These are phyloP conservation scores for Solidago caesia DNA, from an alignment of 129 eudicot genomes.

Conservation along the genomic window DNA sequence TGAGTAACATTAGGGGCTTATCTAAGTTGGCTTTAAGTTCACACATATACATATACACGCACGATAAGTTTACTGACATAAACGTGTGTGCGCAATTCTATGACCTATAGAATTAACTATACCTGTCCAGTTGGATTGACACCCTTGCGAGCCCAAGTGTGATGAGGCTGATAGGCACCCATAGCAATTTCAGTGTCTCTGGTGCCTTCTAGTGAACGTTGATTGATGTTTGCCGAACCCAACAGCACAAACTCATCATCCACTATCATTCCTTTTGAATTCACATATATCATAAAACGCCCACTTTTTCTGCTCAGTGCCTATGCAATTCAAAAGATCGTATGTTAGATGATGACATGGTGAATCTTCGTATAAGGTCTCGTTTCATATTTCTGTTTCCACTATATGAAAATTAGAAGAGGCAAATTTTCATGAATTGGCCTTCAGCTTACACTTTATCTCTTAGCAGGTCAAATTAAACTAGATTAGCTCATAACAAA, in stretches of 20 bases:
- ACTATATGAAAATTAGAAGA: neutral
- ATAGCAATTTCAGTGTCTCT: constrained; percentile 6
- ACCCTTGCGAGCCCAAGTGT: constrained; percentile 15
- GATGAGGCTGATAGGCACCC: constrained; percentile 16
- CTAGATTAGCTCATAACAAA: neutral
- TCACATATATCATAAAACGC: constrained; percentile 11
- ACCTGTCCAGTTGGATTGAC: constrained; percentile 5
- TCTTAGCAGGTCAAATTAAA: neutral
- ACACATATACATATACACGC: no score
- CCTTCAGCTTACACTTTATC: neutral
- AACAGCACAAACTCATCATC: neutral
- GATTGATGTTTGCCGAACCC: constrained; percentile 6
- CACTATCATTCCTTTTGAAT: constrained; percentile 17
- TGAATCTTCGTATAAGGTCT: neutral
- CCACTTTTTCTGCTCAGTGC: constrained; percentile 18
- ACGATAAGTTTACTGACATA: no score
- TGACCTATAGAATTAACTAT: neutral
- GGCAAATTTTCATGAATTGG: neutral
- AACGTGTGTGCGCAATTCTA: no score
- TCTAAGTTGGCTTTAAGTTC: no score
- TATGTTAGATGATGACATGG: neutral
- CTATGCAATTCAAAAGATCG: neutral
- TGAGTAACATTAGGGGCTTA: no score
- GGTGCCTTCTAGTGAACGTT: constrained; percentile 6
- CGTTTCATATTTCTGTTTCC: neutral